Evolutionary conservation across 2,329 filamentous ascomycete species (phyloP).

Genomic region (Verticillium nubilum): DNA sequence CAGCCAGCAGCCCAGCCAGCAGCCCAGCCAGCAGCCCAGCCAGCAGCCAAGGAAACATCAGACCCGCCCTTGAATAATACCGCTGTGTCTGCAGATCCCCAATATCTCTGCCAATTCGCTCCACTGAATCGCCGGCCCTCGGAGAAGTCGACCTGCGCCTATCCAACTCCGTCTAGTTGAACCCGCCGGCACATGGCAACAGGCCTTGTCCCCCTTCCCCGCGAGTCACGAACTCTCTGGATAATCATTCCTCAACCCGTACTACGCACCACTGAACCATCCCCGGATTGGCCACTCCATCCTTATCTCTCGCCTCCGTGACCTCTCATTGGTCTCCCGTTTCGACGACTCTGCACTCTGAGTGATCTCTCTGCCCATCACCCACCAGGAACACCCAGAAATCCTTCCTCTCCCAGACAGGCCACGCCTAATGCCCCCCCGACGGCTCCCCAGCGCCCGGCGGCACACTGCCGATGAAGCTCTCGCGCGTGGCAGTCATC

Average conservation of each 20-base stretch:
- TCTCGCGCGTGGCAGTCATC: not conserved
- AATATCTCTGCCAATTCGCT: not conserved
- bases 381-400: not conserved
- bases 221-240: not conserved
- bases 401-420: not conserved
- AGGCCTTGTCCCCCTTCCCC: not conserved
- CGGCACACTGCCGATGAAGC: not conserved
- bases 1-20: too few relatives aligned
- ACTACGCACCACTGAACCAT: not conserved
- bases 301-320: not conserved
- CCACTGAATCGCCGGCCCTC: not conserved
- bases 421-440: not conserved
- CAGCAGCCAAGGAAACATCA: too few relatives aligned
- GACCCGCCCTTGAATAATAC: slow-evolving; percentile 2
- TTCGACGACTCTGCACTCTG: not conserved
- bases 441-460: not conserved
- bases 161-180: not conserved
- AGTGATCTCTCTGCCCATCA: not conserved
- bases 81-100: not conserved
- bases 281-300: not conserved
- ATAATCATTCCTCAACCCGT: not conserved
- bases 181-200: not conserved
- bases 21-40: too few relatives aligned
- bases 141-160: not conserved
- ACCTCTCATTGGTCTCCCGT: not conserved